A percentile compares a stretch with the other conserved stretches of the same genome.
Conservation (phyloP, 2,329 filamentous ascomycete genomes). For the Nemania sp. region DNA sequence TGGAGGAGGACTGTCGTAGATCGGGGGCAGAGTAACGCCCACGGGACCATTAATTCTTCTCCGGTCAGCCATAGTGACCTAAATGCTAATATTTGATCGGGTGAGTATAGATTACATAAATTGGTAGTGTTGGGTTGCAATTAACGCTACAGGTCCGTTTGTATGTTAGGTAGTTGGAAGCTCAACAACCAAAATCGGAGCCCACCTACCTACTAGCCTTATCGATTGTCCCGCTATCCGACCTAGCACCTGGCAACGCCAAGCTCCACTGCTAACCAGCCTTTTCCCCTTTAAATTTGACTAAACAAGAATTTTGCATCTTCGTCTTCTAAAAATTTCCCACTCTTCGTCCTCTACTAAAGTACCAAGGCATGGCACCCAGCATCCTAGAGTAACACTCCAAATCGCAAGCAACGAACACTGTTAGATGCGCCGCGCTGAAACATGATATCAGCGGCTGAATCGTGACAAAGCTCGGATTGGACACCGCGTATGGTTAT, state of each 20-base stretch:
- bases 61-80: conserved; percentile 76
- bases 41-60: conserved; percentile 90
- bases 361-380: background rate
- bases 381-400: background rate
- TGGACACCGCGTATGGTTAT: background rate
- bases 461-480: background rate
- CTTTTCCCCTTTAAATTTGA: conserved; percentile 38
- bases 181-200: conserved; percentile 35
- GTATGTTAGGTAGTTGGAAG: background rate
- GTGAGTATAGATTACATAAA: background rate
- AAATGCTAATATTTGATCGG: background rate
- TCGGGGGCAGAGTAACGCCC: conserved; percentile 78
- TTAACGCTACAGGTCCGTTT: conserved; percentile 25
- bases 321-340: conserved; percentile 23
- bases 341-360: background rate
- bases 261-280: conserved; percentile 29
- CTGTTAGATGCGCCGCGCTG: background rate
- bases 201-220: conserved; percentile 23
- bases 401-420: background rate
- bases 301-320: conserved; percentile 32
- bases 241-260: conserved; percentile 12
- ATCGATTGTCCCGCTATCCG: conserved; percentile 37
- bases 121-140: conserved; percentile 12
- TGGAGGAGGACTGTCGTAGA: conserved; percentile 68
- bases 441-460: background rate